Percentiles rank a stretch among this genome's conserved stretches.
phyloP scores from a whole-genome alignment of 1,284 basidiomycete species.

The Malassezia pachydermatis region DNA sequence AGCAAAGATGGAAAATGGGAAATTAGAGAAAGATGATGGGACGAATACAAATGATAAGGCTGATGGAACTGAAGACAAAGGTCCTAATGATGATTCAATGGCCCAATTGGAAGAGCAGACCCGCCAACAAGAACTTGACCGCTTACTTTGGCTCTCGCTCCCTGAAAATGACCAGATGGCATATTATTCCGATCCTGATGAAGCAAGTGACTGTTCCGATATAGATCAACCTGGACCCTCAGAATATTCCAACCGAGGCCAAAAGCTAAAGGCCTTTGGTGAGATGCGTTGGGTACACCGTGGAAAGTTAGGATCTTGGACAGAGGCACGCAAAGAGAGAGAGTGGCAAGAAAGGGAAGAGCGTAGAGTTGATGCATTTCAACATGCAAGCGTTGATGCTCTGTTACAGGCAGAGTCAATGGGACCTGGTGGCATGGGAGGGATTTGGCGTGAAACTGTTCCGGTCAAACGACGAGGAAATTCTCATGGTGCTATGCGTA shows the following conservation, averaged over 20 bases:
- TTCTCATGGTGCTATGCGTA: not conserved
- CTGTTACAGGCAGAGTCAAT: slow-evolving; percentile 18
- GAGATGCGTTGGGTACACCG: slow-evolving; percentile 40
- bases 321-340: slow-evolving; percentile 37
- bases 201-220: slow-evolving; percentile 2
- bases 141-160: slow-evolving; percentile 16
- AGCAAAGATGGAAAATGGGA: no score
- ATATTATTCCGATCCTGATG: slow-evolving; percentile 12
- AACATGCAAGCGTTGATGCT: slow-evolving; percentile 34
- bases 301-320: slow-evolving; percentile 40
- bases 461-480: not conserved
- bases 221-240: slow-evolving; percentile 6
- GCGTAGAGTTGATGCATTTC: slow-evolving; percentile 27
- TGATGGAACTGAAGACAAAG: not conserved
- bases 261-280: slow-evolving; percentile 35
- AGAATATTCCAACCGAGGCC: slow-evolving; percentile 34
- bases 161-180: slow-evolving; percentile 15
- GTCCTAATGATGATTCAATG: not conserved
- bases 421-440: slow-evolving; percentile 8
- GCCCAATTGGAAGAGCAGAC: not conserved
- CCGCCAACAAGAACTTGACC: slow-evolving; percentile 9
- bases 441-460: not conserved
- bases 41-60: no score
- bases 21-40: no score
- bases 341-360: slow-evolving; percentile 31